A percentile compares a stretch with the other conserved stretches of the same genome.
These are phyloP conservation scores for Cercis canadensis DNA, from an alignment of 306 rosid species.

Conservation along the genomic window DNA sequence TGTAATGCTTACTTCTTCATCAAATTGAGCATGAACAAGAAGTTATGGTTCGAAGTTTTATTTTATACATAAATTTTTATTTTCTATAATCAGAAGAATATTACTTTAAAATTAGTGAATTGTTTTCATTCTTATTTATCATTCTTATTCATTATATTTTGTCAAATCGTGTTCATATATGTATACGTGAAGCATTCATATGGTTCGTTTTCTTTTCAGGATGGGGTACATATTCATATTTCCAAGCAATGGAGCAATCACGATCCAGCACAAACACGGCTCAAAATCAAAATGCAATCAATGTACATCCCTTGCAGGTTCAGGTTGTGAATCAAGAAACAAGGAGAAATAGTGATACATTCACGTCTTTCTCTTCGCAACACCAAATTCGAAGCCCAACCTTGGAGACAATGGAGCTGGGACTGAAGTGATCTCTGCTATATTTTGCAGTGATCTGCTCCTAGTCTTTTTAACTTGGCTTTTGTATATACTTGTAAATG, in stretches of 20 bases:
- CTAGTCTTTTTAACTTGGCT: not conserved
- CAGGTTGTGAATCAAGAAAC: conserved; percentile 33
- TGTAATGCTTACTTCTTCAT: too few species aligned
- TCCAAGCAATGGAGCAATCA: conserved; percentile 63
- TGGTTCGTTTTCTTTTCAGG: conserved; percentile 53
- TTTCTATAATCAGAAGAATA: too few species aligned
- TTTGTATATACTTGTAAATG: conserved; percentile 26
- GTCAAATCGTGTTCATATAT: too few species aligned
- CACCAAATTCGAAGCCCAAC: conserved; percentile 34
- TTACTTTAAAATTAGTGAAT: too few species aligned
- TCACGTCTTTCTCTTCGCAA: conserved; percentile 37
- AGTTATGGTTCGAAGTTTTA: too few species aligned
- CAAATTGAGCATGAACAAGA: too few species aligned
- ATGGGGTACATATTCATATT: conserved; percentile 96
- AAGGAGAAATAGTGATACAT: conserved; percentile 40
- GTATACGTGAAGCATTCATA: too few species aligned
- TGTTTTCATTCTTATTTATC: too few species aligned
- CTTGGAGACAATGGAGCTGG: conserved; percentile 68
- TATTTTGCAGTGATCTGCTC: conserved; percentile 14
- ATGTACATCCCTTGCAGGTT: conserved; percentile 37
- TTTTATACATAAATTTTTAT: too few species aligned
- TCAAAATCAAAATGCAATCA: conserved; percentile 20
- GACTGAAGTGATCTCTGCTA: conserved; percentile 39
- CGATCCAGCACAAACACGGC: conserved; percentile 28
- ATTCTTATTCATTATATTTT: too few species aligned